These are phyloP conservation scores for Paramecium pentaurelia DNA, from an alignment of 73 alveolate species.

Conservation along the genomic window DNA sequence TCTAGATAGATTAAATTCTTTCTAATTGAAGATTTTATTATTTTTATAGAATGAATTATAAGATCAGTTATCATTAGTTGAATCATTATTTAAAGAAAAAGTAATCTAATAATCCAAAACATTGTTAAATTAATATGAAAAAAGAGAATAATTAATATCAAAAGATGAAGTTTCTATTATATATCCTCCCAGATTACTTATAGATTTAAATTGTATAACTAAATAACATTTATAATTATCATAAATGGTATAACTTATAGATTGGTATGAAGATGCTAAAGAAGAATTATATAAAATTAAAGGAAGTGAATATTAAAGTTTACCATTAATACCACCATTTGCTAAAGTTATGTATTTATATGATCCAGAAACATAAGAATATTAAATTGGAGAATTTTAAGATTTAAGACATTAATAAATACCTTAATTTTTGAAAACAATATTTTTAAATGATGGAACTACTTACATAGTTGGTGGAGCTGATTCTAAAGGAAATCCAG, in stretches of 20 bases:
- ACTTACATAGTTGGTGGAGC: constrained; percentile 1
- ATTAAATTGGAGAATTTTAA: constrained; percentile 28
- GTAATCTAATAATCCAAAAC: background rate
- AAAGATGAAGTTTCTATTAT: background rate
- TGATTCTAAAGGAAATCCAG: background rate
- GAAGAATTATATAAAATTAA: background rate
- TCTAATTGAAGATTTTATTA: background rate
- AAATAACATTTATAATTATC: background rate
- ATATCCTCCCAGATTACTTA: background rate
- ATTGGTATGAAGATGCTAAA: background rate
- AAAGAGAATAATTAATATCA: background rate
- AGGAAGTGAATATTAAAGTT: background rate
- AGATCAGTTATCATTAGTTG: background rate
- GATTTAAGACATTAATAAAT: background rate
- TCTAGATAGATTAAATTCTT: background rate
- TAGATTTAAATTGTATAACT: background rate
- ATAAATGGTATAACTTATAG: background rate
- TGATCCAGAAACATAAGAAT: background rate
- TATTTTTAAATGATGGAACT: background rate
- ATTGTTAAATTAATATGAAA: background rate
- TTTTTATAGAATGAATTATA: background rate
- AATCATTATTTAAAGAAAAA: background rate
- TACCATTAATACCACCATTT: background rate
- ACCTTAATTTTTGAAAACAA: background rate
- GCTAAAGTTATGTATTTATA: constrained; percentile 10